Conservation (phyloP, 768 basidiomycete species). For the Cystobasidium ongulense region DNA sequence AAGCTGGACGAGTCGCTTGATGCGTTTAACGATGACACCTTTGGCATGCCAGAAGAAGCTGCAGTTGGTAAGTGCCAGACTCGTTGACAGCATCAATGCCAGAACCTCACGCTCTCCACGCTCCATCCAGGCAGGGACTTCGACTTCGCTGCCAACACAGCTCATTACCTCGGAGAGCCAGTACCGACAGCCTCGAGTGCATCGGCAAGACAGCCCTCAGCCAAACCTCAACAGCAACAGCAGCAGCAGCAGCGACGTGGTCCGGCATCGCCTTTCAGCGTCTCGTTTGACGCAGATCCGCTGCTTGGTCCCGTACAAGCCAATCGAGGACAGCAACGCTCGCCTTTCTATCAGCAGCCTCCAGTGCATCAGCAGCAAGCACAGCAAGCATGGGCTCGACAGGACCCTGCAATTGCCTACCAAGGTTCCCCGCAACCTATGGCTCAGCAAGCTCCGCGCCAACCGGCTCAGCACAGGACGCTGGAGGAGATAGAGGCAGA, state of each 20-base stretch:
- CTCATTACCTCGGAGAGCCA: slow-evolving; percentile 34
- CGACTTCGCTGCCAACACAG: slow-evolving; percentile 58
- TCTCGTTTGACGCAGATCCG: slow-evolving; percentile 26
- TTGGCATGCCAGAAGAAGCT: slow-evolving; percentile 57
- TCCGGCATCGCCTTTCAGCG: slow-evolving; percentile 10
- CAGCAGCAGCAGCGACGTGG: background rate
- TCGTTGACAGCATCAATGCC: slow-evolving; percentile 10
- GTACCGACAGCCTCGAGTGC: background rate
- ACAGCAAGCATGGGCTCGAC: slow-evolving; percentile 35
- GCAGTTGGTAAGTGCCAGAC: slow-evolving; percentile 38
- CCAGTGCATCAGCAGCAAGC: slow-evolving; percentile 42
- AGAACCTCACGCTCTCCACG: slow-evolving; percentile 9
- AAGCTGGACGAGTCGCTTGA: slow-evolving; percentile 50
- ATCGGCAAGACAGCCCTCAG: background rate
- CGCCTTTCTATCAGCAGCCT: slow-evolving; percentile 27
- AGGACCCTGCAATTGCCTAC: background rate
- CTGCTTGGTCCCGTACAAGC: slow-evolving; percentile 30
- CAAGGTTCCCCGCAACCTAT: background rate
- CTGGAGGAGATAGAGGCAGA: slow-evolving; percentile 45
- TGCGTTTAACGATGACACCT: slow-evolving; percentile 94
- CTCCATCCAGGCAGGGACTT: slow-evolving; percentile 69
- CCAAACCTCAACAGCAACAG: background rate
- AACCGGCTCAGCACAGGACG: slow-evolving; percentile 35
- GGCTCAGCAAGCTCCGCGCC: background rate
- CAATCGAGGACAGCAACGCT: slow-evolving; percentile 14